phyloP scores from a whole-genome alignment of 306 rosid species.

The Lotus japonicus region DNA sequence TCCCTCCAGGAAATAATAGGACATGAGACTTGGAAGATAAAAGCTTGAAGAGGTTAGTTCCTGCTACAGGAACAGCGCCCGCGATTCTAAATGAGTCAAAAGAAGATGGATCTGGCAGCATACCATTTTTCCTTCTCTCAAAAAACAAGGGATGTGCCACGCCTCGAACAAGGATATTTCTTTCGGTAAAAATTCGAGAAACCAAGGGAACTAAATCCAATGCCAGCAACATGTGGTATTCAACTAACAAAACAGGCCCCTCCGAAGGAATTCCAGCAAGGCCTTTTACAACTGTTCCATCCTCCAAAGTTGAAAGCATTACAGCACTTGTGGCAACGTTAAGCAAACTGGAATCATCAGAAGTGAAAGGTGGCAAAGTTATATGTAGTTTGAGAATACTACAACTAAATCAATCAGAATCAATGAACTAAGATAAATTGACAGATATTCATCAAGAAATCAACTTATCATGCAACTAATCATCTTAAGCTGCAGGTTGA shows the following conservation, averaged over 20 bases:
- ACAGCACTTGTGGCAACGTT: conserved; percentile 50
- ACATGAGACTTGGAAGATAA: conserved; percentile 75
- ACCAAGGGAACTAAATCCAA: conserved; percentile 52
- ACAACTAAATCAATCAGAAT: background rate
- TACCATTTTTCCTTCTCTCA: conserved; percentile 29
- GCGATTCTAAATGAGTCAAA: conserved; percentile 51
- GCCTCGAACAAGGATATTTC: conserved; percentile 59
- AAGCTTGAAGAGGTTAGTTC: conserved; percentile 60
- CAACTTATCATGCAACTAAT: background rate
- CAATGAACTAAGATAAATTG: background rate
- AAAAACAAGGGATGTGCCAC: conserved; percentile 82
- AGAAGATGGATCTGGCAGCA: conserved; percentile 37
- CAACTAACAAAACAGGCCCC: conserved; percentile 87
- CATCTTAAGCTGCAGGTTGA: background rate
- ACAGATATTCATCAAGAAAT: background rate
- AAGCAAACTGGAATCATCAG: conserved; percentile 34
- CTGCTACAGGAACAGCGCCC: conserved; percentile 83
- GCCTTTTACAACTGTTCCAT: conserved; percentile 69
- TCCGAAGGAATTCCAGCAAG: conserved; percentile 78
- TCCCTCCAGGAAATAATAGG: conserved; percentile 80
- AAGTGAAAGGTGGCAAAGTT: background rate
- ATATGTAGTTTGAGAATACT: background rate
- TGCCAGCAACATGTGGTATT: conserved; percentile 88
- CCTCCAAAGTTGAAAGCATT: conserved; percentile 72
- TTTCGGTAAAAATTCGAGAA: conserved; percentile 34